Base-by-base conservation (phyloP, 495 filamentous ascomycete genomes). In the Xylaria sp. region DNA sequence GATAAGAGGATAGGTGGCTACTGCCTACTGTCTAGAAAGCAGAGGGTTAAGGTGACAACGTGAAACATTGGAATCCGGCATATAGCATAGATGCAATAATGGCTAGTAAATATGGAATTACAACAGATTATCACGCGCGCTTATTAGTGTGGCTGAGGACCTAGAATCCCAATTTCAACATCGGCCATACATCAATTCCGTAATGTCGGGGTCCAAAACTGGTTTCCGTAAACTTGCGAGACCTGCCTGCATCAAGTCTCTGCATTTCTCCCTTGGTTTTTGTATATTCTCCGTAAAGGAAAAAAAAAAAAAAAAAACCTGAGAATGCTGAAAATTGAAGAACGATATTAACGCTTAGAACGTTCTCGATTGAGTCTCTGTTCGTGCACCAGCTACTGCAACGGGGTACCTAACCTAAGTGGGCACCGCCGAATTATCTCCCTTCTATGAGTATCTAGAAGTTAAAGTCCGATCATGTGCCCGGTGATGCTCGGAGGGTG, bases 91-190 rank as follows among this genome's bases (percentile, higher is more conserved):
- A 59, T 58, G 53, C 52, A 57, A 33, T 33, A 57, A 57, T 33
- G 52, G 14, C 14, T 7, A 57, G 26, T 57, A 31, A 31, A 19
- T 33, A 31, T 33, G 15, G 26, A 58, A 31, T 35, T 58, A 58
- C 29, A 19, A n/a, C 29, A 35, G 0, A 58, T 33, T 26, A 31
- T 55, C 12, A 55, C 26, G 52, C 31, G 52, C 12, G 26, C 31
- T 19, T 1, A n/a, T 41, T 26, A 12, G 37, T 61, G 58, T 61
- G 58, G 58, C 58, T 61, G 58, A 41, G 6, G 52, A 55, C n/a
- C n/a, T 24, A 21, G 19, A 12, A 5, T 31, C 19, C 35, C 35
- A 31, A 41, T 24, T 40, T 24, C 31, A 35, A 35, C 11, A n/a
- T 19, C 12, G 26, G 52, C 5, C 11, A 33, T 57, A 14, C 52